Conservation (phyloP, 208 protist genomes). For the Wallacemonas sp. region DNA sequence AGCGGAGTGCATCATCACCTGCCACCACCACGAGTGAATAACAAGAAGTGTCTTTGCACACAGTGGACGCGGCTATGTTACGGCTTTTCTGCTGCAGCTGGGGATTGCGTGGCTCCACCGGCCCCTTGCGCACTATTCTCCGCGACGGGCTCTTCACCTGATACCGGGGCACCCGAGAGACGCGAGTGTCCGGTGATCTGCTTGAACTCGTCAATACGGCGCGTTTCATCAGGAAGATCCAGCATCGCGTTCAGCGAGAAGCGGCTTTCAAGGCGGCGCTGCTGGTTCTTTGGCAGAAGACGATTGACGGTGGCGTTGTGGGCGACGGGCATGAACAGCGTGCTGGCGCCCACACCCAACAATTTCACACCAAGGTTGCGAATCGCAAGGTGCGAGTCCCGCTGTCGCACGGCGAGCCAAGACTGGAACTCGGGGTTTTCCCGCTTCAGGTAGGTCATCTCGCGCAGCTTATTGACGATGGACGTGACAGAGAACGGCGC, state of each 20-base stretch:
- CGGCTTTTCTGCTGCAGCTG: no score
- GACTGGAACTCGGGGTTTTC: conserved; percentile 90
- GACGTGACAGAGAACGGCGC: conserved; percentile 81
- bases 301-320: conserved; percentile 87
- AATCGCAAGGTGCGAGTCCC: conserved; percentile 78
- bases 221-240: conserved; percentile 82
- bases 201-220: conserved; percentile 76
- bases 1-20: no score
- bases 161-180: conserved; percentile 22
- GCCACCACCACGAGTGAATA: no score
- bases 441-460: conserved; percentile 87
- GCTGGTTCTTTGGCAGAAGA: conserved; percentile 81
- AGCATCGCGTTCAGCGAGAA: conserved; percentile 81
- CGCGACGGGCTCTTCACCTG: no score
- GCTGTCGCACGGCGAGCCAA: conserved; percentile 76
- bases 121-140: no score
- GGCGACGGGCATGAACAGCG: conserved; percentile 71
- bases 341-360: conserved; percentile 79
- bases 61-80: no score
- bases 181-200: conserved; percentile 57
- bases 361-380: conserved; percentile 86
- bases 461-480: conserved; percentile 87
- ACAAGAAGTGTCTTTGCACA: no score
- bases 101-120: no score
- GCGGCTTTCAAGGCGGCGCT: conserved; percentile 67